Percentiles rank a stretch among this genome's conserved stretches.
phyloP scores from a whole-genome alignment of 257 asterid species.

The Perilla frutescens region DNA sequence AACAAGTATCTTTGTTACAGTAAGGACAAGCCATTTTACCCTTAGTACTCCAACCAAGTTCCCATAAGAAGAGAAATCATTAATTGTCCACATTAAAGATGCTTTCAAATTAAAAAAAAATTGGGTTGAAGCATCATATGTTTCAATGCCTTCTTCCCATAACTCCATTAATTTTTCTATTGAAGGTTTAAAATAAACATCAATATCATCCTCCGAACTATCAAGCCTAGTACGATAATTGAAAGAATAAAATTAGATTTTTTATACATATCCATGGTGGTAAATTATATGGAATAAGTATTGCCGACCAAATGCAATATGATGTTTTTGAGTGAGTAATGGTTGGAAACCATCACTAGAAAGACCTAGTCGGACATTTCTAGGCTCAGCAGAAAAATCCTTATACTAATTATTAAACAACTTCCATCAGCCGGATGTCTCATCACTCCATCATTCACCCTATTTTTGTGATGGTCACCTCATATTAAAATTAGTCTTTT shows the following conservation, averaged over 20 bases:
- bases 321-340: too few relatives aligned
- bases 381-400: neutral
- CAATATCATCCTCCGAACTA: neutral
- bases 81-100: constrained; percentile 5
- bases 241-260: constrained; percentile 16
- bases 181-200: too few relatives aligned
- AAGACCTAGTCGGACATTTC: constrained; percentile 20
- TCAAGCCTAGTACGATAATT: neutral
- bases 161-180: too few relatives aligned
- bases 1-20: too few relatives aligned
- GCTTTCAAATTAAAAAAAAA: neutral
- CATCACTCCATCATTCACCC: constrained; percentile 26
- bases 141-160: neutral
- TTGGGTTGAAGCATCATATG: constrained; percentile 9
- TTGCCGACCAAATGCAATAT: too few relatives aligned
- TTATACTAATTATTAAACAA: neutral
- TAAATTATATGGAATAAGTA: too few relatives aligned
- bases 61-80: constrained; percentile 2
- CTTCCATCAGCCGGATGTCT: constrained; percentile 29
- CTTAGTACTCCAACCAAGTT: too few relatives aligned
- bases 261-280: constrained; percentile 24
- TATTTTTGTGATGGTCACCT: constrained; percentile 30
- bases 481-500: constrained; percentile 24
- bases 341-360: constrained; percentile 22
- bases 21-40: too few relatives aligned